These are phyloP conservation scores for Drechmeria coniospora DNA, from an alignment of 2,329 filamentous ascomycete genomes.

Conservation along the genomic window DNA sequence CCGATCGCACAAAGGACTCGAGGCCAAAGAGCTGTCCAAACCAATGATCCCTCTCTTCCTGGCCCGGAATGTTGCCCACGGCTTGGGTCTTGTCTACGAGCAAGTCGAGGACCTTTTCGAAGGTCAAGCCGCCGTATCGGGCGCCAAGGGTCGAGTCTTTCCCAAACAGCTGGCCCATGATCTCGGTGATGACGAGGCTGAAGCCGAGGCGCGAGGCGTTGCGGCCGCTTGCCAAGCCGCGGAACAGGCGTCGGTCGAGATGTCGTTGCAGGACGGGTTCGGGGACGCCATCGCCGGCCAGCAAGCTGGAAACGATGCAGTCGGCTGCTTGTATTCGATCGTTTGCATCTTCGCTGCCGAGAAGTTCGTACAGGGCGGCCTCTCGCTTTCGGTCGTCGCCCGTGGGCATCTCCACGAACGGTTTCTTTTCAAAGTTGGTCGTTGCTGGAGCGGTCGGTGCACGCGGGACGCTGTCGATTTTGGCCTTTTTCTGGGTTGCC, in stretches of 20 bases:
- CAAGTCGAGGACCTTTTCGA: constrained; percentile 37
- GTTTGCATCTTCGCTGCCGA: constrained; percentile 41
- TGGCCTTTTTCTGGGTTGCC: constrained; percentile 15
- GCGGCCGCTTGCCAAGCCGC: constrained; percentile 75
- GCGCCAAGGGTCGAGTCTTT: constrained; percentile 24
- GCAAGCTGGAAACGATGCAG: constrained; percentile 39
- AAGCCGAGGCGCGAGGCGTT: constrained; percentile 84
- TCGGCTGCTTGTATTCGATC: constrained; percentile 44
- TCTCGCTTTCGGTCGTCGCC: constrained; percentile 42
- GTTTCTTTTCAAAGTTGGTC: constrained; percentile 17
- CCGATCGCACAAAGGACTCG: constrained; percentile 71
- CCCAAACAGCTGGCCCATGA: constrained; percentile 56
- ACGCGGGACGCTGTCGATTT: no score
- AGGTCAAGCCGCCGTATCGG: constrained; percentile 37
- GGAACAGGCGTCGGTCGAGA: constrained; percentile 56
- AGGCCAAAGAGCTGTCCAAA: constrained; percentile 80
- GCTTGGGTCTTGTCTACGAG: constrained; percentile 40
- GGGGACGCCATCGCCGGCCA: constrained; percentile 31
- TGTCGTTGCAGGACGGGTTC: constrained; percentile 42
- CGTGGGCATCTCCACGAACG: constrained; percentile 36
- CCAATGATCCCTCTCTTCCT: constrained; percentile 75
- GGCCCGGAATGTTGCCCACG: constrained; percentile 36
- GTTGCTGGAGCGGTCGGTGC: constrained; percentile 10
- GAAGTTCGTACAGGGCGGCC: constrained; percentile 42
- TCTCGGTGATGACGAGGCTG: constrained; percentile 73